These are phyloP conservation scores for Deinandra increscens DNA, from an alignment of 129 eudicot species.

Conservation along the genomic window DNA sequence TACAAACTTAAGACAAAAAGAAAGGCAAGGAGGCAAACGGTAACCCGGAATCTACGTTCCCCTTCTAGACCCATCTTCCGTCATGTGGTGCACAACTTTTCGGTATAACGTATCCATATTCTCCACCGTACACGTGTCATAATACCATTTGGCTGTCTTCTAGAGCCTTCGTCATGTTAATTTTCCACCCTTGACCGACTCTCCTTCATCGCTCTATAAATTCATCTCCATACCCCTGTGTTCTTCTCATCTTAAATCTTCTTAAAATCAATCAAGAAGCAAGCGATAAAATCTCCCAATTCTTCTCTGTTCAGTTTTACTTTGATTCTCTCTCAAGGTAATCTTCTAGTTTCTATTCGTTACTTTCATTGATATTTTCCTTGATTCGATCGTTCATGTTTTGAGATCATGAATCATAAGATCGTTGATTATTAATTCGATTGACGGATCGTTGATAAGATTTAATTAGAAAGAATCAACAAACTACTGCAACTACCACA, in stretches of 20 bases:
- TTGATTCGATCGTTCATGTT: too few relatives aligned
- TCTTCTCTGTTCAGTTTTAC: background rate
- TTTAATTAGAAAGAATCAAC: too few relatives aligned
- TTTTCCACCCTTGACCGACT: conserved; percentile 1
- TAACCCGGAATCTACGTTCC: too few relatives aligned
- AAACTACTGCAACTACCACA: too few relatives aligned
- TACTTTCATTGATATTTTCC: too few relatives aligned
- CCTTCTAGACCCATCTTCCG: background rate
- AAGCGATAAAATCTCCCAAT: background rate
- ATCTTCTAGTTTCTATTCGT: background rate
- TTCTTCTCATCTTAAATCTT: background rate
- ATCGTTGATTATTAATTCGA: too few relatives aligned
- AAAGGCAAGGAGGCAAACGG: too few relatives aligned
- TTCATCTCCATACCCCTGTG: background rate
- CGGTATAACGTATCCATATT: background rate
- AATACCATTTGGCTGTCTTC: background rate
- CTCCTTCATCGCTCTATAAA: conserved; percentile 13
- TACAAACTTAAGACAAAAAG: too few relatives aligned
- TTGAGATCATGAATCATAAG: too few relatives aligned
- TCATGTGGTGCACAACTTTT: conserved; percentile 26
- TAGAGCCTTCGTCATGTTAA: background rate
- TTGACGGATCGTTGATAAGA: too few relatives aligned
- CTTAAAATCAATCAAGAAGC: conserved; percentile 5
- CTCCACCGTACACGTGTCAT: conserved; percentile 25
- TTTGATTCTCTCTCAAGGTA: conserved; percentile 23